phyloP scores from a whole-genome alignment of 495 filamentous ascomycete genomes.

The Hypoxylon cercidicola region DNA sequence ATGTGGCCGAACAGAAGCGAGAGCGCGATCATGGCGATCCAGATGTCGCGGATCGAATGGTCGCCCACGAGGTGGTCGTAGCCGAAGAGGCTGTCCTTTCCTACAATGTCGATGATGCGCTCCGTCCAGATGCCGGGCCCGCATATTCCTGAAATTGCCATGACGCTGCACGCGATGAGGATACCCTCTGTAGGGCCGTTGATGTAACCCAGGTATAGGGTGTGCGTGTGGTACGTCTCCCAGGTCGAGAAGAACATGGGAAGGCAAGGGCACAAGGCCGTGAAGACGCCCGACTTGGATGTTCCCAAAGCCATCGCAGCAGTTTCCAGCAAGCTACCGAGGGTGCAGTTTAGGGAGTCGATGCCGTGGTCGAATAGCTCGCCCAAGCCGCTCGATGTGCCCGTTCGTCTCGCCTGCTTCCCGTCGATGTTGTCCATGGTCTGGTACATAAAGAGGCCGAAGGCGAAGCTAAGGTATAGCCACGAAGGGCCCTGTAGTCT shows the following conservation, averaged over 20 bases:
- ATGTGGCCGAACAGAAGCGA: constrained; percentile 84
- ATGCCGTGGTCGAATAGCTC: constrained; percentile 99
- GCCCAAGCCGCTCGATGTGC: constrained; percentile 92
- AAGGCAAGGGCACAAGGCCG: constrained; percentile 87
- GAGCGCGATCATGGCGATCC: constrained; percentile 78
- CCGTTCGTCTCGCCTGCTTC: constrained; percentile 94
- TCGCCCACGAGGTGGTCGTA: constrained; percentile 67
- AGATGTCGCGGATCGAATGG: constrained; percentile 81
- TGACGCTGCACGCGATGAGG: constrained; percentile 84
- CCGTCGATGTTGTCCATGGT: constrained; percentile 99
- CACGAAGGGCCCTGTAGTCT: constrained; percentile 77
- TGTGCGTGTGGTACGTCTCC: constrained; percentile 99
- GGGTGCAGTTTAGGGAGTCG: constrained; percentile 95
- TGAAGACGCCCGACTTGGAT: constrained; percentile 84
- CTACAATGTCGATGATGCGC: constrained; percentile 72
- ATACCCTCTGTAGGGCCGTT: constrained; percentile 98
- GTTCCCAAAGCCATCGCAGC: constrained; percentile 91
- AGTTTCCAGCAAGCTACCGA: constrained; percentile 87
- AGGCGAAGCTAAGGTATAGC: constrained; percentile 94
- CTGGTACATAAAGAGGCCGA: constrained; percentile 97
- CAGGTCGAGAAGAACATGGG: constrained; percentile 99
- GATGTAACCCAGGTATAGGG: constrained; percentile 94
- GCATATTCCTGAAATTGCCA: constrained; percentile 86
- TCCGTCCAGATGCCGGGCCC: constrained; percentile 89
- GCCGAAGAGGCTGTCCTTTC: constrained; percentile 61